Evolutionary conservation across 768 basidiomycete genomes (phyloP), one percentile per base, ranked within the genome.

Genomic region (Leucosporidium creatinivorum): DNA sequence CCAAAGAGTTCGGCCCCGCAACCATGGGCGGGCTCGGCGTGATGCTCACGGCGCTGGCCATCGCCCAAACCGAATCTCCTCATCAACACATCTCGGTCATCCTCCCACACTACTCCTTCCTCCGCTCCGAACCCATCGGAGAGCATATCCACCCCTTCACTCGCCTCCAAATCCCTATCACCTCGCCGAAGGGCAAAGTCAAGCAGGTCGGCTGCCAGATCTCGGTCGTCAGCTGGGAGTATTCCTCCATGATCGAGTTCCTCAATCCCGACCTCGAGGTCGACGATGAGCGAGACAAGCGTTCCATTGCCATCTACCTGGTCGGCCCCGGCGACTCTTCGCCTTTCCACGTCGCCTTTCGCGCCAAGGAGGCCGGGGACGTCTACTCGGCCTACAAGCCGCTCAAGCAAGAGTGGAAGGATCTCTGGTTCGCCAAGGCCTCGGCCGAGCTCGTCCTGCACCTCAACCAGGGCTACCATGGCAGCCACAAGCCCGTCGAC

Each of bases 1-100:
- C 67, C n/a, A 68, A 68, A 31, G 67, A 68, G 54, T 68, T 68
- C 12, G 67, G 67, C 3, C 67, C 67, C 23, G 67, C 67, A 12
- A 63, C 67, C 8, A 68, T 68, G 67, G 67, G 67, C 28, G 67
- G 67, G 1, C 62, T 68, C 18, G 67, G 67, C 36, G 63, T 57
- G 12, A 64, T 68, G 62, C 62, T 68, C 54, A 68, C 67, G 26
- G 67, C 67, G 10, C 63, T 68, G 18, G 39, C 63, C 3, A 59
- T 60, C 39, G 67, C 67, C 7, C 67, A 68, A 9, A 31, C 67
- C 57, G 39, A 63, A 15, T 63, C 62, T 28, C 51, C 67, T 19
- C 15, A 36, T 49, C 62, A 63, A 17, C 55, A 50, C 30, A 51
- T 68, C 51, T 44, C 62, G 25, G 62, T 68, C 62, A 51, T 58